Percentiles rank a stretch among this genome's conserved stretches.
These are phyloP conservation scores for Lichtheimia corymbifera DNA, from an alignment of 371 early-diverging fungal genomes.

Conservation along the genomic window DNA sequence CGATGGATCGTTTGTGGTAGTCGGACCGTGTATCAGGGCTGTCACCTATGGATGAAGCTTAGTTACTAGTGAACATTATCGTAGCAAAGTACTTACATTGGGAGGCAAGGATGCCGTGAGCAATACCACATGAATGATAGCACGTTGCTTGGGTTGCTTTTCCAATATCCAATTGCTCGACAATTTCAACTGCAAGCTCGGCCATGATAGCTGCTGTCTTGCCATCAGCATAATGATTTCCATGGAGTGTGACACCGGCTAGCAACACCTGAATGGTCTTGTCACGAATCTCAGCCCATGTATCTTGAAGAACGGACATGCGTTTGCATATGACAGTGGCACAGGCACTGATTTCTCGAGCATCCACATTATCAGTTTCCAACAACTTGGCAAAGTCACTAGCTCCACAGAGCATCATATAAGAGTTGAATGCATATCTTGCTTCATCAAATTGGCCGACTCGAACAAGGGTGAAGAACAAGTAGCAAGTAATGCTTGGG, in stretches of 20 bases:
- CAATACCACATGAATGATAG: constrained; percentile 56
- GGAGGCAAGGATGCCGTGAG: constrained; percentile 58
- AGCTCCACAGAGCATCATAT: constrained; percentile 50
- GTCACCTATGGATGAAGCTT: constrained; percentile 1
- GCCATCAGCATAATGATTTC: constrained; percentile 40
- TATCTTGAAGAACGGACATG: not conserved
- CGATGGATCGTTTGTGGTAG: constrained; percentile 61
- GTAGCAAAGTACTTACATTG: constrained; percentile 41
- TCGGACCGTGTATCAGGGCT: constrained; percentile 64
- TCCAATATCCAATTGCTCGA: not conserved
- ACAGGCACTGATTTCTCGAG: not conserved
- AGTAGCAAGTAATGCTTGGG: constrained; percentile 61
- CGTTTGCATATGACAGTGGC: not conserved
- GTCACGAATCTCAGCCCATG: not conserved
- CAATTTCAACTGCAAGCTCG: constrained; percentile 28
- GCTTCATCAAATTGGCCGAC: constrained; percentile 76
- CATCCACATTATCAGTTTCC: constrained; percentile 1
- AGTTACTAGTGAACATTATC: too few species aligned
- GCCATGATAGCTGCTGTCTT: constrained; percentile 40
- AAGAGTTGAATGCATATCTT: constrained; percentile 59
- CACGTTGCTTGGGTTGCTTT: constrained; percentile 19
- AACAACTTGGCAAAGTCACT: constrained; percentile 13
- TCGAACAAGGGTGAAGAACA: constrained; percentile 57
- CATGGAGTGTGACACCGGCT: constrained; percentile 45
- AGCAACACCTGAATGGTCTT: constrained; percentile 33